phyloP scores from a whole-genome alignment of 192 early-diverging fungal genomes.

The Linnemannia elongata region DNA sequence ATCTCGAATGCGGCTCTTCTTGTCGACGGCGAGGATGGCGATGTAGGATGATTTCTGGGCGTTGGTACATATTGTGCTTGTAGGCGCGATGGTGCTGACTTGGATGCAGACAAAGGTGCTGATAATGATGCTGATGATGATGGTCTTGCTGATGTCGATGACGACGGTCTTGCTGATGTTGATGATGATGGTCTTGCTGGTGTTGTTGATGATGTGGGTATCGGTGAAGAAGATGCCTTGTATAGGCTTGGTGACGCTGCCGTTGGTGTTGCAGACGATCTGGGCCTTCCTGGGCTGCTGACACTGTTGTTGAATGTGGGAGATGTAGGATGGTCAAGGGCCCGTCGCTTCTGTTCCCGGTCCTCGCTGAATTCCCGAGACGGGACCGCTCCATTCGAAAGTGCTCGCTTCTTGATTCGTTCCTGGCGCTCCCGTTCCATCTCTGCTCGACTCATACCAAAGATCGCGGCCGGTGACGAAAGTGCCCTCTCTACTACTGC shows the following conservation, averaged over 20 bases:
- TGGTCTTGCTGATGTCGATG: too few relatives aligned
- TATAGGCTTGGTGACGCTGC: neutral
- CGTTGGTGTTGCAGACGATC: neutral
- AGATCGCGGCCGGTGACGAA: neutral
- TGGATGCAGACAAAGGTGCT: neutral
- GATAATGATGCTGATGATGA: neutral
- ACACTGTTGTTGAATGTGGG: neutral
- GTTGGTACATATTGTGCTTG: neutral
- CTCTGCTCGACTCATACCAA: constrained; percentile 29
- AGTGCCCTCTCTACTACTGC: neutral
- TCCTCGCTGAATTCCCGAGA: neutral
- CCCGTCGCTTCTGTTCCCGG: neutral
- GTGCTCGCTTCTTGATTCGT: constrained; percentile 14
- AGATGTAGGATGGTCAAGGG: neutral
- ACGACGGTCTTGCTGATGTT: neutral
- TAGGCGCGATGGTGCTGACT: neutral
- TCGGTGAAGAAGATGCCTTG: neutral
- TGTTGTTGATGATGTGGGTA: neutral
- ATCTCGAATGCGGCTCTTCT: neutral
- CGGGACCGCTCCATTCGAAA: neutral
- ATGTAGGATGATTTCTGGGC: neutral
- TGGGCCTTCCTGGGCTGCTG: neutral
- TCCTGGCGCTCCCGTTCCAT: constrained; percentile 45
- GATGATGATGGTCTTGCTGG: neutral
- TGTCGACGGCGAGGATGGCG: neutral